These are phyloP conservation scores for Boletus coccyginus DNA, from an alignment of 768 basidiomycete species.

Conservation along the genomic window DNA sequence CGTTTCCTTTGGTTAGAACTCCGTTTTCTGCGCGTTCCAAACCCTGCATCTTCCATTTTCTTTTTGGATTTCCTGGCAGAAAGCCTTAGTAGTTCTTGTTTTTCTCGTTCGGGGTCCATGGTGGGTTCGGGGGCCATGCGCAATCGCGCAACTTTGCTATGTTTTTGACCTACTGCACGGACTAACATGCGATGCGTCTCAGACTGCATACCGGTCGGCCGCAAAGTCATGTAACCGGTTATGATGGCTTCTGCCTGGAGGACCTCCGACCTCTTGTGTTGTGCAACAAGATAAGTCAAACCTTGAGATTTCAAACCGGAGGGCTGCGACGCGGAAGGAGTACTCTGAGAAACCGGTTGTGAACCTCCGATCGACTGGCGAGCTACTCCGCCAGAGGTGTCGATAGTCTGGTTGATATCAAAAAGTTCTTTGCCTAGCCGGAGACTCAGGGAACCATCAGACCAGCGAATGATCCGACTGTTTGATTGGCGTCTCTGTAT, in stretches of 20 bases:
- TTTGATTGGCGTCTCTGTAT: constrained; percentile 82
- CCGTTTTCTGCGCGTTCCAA: constrained; percentile 48
- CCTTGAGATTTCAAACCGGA: constrained; percentile 57
- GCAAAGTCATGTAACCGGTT: constrained; percentile 79
- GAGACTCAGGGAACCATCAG: constrained; percentile 88
- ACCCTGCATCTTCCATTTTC: constrained; percentile 49
- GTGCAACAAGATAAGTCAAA: constrained; percentile 85
- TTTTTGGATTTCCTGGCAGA: constrained; percentile 63
- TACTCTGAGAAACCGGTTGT: constrained; percentile 40
- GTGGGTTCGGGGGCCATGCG: constrained; percentile 78
- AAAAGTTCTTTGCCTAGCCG: constrained; percentile 93
- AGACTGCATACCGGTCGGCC: constrained; percentile 87
- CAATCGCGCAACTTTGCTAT: constrained; percentile 75
- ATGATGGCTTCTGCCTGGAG: constrained; percentile 84
- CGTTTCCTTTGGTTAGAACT: constrained; percentile 41
- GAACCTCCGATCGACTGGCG: constrained; percentile 55
- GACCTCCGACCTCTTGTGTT: constrained; percentile 82
- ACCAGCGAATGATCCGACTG: constrained; percentile 90
- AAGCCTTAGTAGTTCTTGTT: constrained; percentile 62
- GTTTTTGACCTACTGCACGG: constrained; percentile 80
- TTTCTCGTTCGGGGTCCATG: constrained; percentile 73
- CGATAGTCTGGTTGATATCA: constrained; percentile 79
- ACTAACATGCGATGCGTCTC: constrained; percentile 89
- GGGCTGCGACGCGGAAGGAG: constrained; percentile 38
- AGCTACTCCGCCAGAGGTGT: constrained; percentile 67